A percentile compares a stretch with the other conserved stretches of the same genome.
Conservation (phyloP, 2,329 filamentous ascomycete genomes). For the Acephala macrosclerotiorum region DNA sequence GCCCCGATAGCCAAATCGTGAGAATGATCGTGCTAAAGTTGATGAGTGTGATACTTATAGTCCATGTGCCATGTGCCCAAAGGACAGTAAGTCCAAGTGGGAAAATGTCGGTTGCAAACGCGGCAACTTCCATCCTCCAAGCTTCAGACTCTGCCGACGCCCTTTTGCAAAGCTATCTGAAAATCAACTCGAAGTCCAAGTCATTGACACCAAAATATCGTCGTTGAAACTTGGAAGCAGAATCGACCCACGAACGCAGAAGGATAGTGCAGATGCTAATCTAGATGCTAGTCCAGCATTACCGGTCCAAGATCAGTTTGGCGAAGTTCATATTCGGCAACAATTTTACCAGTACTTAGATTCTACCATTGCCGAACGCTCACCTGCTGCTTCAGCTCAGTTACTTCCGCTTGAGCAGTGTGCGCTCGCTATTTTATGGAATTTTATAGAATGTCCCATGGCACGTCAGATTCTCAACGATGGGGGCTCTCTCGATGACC, state of each 20-base stretch:
- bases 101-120: constrained; percentile 24
- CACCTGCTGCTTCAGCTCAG: not conserved
- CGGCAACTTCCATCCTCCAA: constrained; percentile 13
- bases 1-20: not conserved
- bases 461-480: not conserved
- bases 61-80: constrained; percentile 26
- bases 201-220: not conserved
- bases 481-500: not conserved
- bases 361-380: not conserved
- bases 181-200: not conserved
- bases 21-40: not conserved
- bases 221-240: not conserved
- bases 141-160: not conserved
- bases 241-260: not conserved
- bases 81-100: constrained; percentile 23
- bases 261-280: not conserved
- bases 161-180: not conserved
- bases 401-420: not conserved
- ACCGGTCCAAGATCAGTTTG: not conserved
- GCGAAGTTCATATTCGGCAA: not conserved
- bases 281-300: not conserved
- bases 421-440: not conserved
- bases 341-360: not conserved
- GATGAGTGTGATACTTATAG: constrained; percentile 21
- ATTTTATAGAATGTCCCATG: not conserved